phyloP scores from a whole-genome alignment of 208 protist species.

The Trypanosoma rangeli region DNA sequence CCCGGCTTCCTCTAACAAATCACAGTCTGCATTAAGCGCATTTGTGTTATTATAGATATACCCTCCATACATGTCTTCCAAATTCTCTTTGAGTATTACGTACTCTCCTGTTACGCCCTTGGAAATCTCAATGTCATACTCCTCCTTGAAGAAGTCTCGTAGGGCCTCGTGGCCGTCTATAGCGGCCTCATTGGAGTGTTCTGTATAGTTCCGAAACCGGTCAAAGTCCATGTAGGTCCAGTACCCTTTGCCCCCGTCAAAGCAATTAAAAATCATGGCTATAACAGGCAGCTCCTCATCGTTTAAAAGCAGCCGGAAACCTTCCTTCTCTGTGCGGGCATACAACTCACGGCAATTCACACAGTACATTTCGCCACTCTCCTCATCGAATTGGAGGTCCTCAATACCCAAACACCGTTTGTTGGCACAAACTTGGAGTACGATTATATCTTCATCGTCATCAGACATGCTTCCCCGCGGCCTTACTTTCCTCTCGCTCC shows the following conservation, averaged over 20 bases:
- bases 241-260: slow-evolving; percentile 52
- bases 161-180: slow-evolving; percentile 42
- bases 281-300: slow-evolving; percentile 57
- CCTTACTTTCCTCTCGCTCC: neutral
- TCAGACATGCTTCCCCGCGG: slow-evolving; percentile 18
- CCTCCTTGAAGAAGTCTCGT: slow-evolving; percentile 61
- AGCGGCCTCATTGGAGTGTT: slow-evolving; percentile 32
- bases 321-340: slow-evolving; percentile 56
- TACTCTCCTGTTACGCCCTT: slow-evolving; percentile 31
- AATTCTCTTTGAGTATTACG: slow-evolving; percentile 42
- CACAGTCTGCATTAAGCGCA: slow-evolving; percentile 65
- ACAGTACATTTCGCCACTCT: slow-evolving; percentile 75
- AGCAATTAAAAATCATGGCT: slow-evolving; percentile 60
- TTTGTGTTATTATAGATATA: slow-evolving; percentile 80
- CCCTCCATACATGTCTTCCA: slow-evolving; percentile 87
- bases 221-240: slow-evolving; percentile 75
- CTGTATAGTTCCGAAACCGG: slow-evolving; percentile 46
- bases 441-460: slow-evolving; percentile 81
- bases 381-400: slow-evolving; percentile 71
- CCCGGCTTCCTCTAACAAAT: slow-evolving; percentile 53
- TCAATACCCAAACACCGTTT: slow-evolving; percentile 72
- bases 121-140: slow-evolving; percentile 61
- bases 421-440: slow-evolving; percentile 76
- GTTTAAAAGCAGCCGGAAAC: slow-evolving; percentile 68
- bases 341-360: slow-evolving; percentile 63